Percentiles rank a stretch among this genome's conserved stretches.
phyloP scores from a whole-genome alignment of 176 grass and related monocot species.

The Carex scoparia region DNA sequence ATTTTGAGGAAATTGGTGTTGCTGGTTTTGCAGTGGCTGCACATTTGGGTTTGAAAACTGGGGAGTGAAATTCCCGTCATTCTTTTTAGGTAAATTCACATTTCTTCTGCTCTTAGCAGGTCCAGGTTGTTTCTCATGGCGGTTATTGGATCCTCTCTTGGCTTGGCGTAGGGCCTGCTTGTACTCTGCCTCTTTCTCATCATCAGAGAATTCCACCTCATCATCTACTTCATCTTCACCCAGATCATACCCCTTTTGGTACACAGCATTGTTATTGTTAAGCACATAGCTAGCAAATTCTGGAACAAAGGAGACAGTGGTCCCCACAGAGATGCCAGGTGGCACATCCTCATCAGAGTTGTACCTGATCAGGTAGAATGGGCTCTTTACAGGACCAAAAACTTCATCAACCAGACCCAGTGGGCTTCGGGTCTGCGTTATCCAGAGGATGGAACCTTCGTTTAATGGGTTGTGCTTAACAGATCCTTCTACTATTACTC shows the following conservation, averaged over 20 bases:
- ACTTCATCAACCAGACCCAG: conserved; percentile 81
- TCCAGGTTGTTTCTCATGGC: background rate
- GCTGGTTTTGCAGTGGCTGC: background rate
- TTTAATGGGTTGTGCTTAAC: conserved; percentile 72
- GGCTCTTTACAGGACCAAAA: conserved; percentile 92
- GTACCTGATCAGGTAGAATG: conserved; percentile 76
- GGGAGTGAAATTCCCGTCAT: background rate
- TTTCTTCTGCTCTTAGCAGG: background rate
- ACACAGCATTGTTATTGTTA: conserved; percentile 56
- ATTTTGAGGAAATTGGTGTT: background rate
- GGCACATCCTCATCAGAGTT: conserved; percentile 64
- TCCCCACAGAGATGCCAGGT: conserved; percentile 55
- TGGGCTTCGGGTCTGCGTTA: conserved; percentile 60
- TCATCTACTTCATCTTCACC: conserved; percentile 46
- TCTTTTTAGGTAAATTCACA: background rate
- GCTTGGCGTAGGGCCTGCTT: conserved; percentile 41
- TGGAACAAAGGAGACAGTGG: conserved; percentile 55
- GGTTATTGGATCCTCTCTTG: conserved; percentile 50
- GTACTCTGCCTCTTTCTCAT: conserved; percentile 85
- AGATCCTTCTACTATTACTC: conserved; percentile 82
- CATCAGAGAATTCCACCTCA: conserved; percentile 87
- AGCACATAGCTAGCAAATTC: conserved; percentile 80
- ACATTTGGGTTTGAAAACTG: background rate
- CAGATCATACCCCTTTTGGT: conserved; percentile 72
- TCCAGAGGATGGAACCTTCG: conserved; percentile 90